A percentile compares a stretch with the other conserved stretches of the same genome.
phyloP scores from a whole-genome alignment of 78 protist species.

The Planoprotostelium fungivorum region DNA sequence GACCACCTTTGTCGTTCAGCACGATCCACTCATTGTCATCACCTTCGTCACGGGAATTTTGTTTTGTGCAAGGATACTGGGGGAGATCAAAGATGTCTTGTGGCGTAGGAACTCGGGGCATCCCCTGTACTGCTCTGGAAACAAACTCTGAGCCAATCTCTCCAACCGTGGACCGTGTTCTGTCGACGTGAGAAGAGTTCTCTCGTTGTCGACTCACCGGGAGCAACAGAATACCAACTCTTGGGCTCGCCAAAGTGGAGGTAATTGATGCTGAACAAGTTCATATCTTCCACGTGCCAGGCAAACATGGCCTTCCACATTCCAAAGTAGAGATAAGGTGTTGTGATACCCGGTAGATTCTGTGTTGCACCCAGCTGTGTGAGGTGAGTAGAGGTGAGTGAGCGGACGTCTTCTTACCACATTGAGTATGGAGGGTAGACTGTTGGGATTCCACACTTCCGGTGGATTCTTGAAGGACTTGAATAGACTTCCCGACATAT shows the following conservation, averaged over 20 bases:
- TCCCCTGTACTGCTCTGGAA: background rate
- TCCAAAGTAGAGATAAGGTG: constrained; percentile 71
- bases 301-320: constrained; percentile 86
- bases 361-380: background rate
- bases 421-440: background rate
- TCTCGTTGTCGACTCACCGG: background rate
- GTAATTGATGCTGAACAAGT: constrained; percentile 75
- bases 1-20: background rate
- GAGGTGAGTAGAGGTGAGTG: background rate
- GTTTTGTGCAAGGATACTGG: background rate
- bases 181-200: background rate
- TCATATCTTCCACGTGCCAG: constrained; percentile 91
- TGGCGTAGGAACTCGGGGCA: background rate
- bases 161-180: background rate
- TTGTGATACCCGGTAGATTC: constrained; percentile 45
- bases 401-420: background rate
- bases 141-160: background rate
- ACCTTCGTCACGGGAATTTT: background rate
- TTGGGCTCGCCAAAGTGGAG: constrained; percentile 80
- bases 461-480: background rate
- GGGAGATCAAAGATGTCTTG: background rate
- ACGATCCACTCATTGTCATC: background rate
- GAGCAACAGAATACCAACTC: constrained; percentile 80
- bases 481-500: background rate
- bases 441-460: background rate